Percentiles rank a stretch among this genome's conserved stretches.
These are phyloP conservation scores for Marasmius fiardii DNA, from an alignment of 1,284 basidiomycete species.

Conservation along the genomic window DNA sequence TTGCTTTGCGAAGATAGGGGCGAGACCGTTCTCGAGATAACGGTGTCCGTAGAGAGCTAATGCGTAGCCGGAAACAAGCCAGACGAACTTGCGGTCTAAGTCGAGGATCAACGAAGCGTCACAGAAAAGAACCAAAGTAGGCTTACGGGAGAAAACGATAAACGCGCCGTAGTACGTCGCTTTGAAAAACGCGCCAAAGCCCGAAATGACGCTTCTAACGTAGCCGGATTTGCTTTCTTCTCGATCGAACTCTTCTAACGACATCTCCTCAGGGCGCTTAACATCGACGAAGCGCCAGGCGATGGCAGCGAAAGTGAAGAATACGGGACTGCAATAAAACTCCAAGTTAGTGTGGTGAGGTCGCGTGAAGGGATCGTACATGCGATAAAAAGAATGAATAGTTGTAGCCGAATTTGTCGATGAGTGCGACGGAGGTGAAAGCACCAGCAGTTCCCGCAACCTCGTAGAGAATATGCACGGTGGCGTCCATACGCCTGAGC, in stretches of 20 bases:
- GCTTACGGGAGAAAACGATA: slow-evolving; percentile 15
- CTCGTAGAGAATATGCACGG: slow-evolving; percentile 26
- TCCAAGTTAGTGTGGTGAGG: slow-evolving; percentile 15
- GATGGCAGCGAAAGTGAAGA: background rate
- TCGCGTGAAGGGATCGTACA: background rate
- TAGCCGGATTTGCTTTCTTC: background rate
- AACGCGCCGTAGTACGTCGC: slow-evolving; percentile 19
- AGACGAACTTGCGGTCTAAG: slow-evolving; percentile 23
- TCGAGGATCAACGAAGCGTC: slow-evolving; percentile 14
- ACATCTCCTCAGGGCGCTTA: background rate
- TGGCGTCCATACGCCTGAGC: slow-evolving; percentile 5
- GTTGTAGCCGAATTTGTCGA: slow-evolving; percentile 28
- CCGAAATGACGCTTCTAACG: background rate
- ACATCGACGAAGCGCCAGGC: background rate
- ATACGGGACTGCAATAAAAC: slow-evolving; percentile 15
- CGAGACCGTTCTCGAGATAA: slow-evolving; percentile 26
- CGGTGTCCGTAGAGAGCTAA: slow-evolving; percentile 29
- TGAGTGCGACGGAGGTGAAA: slow-evolving; percentile 26
- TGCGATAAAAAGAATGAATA: slow-evolving; percentile 29
- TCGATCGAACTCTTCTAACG: background rate
- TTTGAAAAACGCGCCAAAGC: slow-evolving; percentile 16
- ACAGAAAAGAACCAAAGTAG: background rate
- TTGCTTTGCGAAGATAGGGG: slow-evolving; percentile 27
- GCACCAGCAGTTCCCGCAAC: slow-evolving; percentile 27
- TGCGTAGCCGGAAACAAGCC: slow-evolving; percentile 12